phyloP scores from a whole-genome alignment of 257 asterid species.

The Plantago major region DNA sequence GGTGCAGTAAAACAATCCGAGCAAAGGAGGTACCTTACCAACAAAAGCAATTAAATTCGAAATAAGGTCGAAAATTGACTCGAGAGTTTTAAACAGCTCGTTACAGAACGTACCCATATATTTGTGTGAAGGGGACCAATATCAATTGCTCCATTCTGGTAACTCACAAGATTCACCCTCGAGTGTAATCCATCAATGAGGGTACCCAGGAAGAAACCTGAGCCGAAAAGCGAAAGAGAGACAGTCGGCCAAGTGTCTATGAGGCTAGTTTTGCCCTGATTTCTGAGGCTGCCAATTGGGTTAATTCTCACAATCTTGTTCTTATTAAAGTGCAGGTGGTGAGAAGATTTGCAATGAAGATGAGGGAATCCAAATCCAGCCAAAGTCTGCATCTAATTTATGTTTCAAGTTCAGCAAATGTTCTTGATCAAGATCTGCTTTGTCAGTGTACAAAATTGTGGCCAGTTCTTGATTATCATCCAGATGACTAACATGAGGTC shows the following conservation, averaged over 20 bases:
- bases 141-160: conserved; percentile 65
- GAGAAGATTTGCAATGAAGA: conserved; percentile 11
- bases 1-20: conserved; percentile 62
- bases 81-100: no score
- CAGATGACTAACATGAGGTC: not conserved
- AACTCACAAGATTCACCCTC: conserved; percentile 54
- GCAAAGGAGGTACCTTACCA: conserved; percentile 63
- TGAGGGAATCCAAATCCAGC: conserved; percentile 14
- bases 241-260: conserved; percentile 33
- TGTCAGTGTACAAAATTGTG: not conserved
- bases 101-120: conserved; percentile 41
- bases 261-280: conserved; percentile 17
- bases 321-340: conserved; percentile 8
- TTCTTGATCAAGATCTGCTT: not conserved
- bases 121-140: conserved; percentile 72
- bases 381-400: conserved; percentile 21
- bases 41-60: not conserved
- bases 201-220: conserved; percentile 68
- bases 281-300: conserved; percentile 19
- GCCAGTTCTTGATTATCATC: conserved; percentile 1
- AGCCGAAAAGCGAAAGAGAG: conserved; percentile 42
- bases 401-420: no score
- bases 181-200: conserved; percentile 73
- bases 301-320: not conserved
- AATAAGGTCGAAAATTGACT: no score